Percentiles rank a stretch among this genome's conserved stretches.
Conservation (phyloP, 2,329 filamentous ascomycete species). For the Trichophaea hybrida region DNA sequence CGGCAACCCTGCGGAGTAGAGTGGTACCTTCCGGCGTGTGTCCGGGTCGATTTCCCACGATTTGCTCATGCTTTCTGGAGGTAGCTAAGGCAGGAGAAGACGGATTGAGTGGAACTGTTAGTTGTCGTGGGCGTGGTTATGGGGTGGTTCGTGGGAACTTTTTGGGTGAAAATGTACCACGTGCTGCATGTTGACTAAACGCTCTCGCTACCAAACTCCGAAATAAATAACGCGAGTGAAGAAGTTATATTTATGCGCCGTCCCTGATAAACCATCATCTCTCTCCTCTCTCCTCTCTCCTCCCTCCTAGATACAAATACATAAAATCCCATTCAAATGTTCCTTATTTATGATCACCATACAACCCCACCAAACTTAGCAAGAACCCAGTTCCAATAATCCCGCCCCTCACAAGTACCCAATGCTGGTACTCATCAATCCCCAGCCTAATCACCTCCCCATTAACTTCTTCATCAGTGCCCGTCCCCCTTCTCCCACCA, state of each 20-base stretch:
- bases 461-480: constrained; percentile 69
- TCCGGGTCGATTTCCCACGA: constrained; percentile 99
- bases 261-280: background rate
- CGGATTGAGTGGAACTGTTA: too few species aligned
- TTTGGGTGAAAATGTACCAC: too few species aligned
- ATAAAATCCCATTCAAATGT: background rate
- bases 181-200: too few species aligned
- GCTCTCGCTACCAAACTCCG: too few species aligned
- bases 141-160: too few species aligned
- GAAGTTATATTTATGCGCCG: too few species aligned
- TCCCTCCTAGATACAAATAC: background rate
- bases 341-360: constrained; percentile 14
- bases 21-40: constrained; percentile 73
- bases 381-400: constrained; percentile 16
- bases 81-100: too few species aligned
- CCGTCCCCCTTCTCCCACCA: constrained; percentile 33
- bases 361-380: constrained; percentile 18
- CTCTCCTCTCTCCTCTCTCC: background rate
- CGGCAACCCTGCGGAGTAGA: constrained; percentile 13
- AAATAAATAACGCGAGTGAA: too few species aligned
- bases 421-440: constrained; percentile 16
- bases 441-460: constrained; percentile 50
- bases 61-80: constrained; percentile 14
- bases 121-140: too few species aligned
- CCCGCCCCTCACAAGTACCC: constrained; percentile 18